Base-by-base conservation (phyloP, 768 basidiomycete species). In the Agaricus subrufescens region DNA sequence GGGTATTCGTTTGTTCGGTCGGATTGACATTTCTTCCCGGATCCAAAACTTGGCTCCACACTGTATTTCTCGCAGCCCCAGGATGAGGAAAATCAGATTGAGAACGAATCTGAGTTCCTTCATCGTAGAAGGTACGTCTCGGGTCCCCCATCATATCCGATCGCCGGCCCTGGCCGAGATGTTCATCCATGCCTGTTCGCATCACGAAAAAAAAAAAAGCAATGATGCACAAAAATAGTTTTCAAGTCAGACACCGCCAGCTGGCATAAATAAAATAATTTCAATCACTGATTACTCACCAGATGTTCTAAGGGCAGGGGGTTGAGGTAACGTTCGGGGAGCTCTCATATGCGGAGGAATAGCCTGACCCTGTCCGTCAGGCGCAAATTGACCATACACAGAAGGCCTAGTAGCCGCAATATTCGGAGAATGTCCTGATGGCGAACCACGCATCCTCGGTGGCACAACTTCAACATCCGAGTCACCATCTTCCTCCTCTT, bases 41-140 rank as follows among this genome's bases (percentile, higher is more conserved):
- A 56, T 95, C 90, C 59, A 95, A 83, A 46, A 89, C 91, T 67
- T 91, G 87, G 64, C 89, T 94, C 95, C 94, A 98, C 55, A 95
- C 79, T 47, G 74, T 82, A 54, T 89, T 87, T 44, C 88, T 81
- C 29, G 82, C 72, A 45, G 82, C 71, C 50, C 80, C 79, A 34
- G 73, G 77, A 25, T 76, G 74, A 37, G 81, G 78, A 56, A 76
- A 71, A 5, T 85, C 82, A 19, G 83, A 75, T 56, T 86, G 84
- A 14, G 75, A 77, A 15, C 80, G 82, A 37, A 78, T 68, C 57
- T 75, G 79, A 25, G 70, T 73, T 45, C 75, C 76, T 56, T 82
- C 81, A 26, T 86, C 85, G 56, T 82, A 78, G 60, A 80, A 77
- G 2, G 82, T 81, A 47, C 82, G 83, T 58, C 80, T 68, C 34